Base-by-base conservation (phyloP, 306 rosid genomes). In the Comarum palustre region DNA sequence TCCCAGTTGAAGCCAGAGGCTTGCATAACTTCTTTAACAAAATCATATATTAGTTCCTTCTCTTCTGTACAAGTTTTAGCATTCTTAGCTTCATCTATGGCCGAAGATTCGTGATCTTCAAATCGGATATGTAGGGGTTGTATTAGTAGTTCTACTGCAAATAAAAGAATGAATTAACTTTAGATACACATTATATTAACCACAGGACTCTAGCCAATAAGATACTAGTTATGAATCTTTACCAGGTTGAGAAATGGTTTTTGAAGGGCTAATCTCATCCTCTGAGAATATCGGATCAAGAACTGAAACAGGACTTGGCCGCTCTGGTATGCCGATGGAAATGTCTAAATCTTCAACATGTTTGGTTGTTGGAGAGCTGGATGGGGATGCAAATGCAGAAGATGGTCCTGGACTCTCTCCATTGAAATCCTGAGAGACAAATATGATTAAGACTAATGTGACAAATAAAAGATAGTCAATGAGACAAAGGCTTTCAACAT, bases 251-350 rank as follows among this genome's bases (percentile, higher is more conserved):
- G 75, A 64, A 72, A 71, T 60, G 70, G 82, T 66, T 69, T 73
- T 75, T n/a, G 74, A 66, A 4, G 89, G 84, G 79, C 85, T 84
- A 69, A 68, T 75, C 45, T 87, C 91, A 54, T 92, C 96, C 72
- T 91, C 96, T 58, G 79, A 29, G 80, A 90, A 88, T 31, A 78
- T 75, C 4, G 78, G 82, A 74, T 90, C 96, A 31, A 95, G 96
- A 82, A 95, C 90, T 54, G 99, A 95, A 52, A 88, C 84, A 9
- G 99, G 97, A 84, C 99, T 95, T n/a, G 96, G 99, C 63, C 90
- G 79, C 54, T 79, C 96, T 25, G 85, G 86, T 48, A 73, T 68
- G 38, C 84, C 89, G 2, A 74, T 15, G 70, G 61, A 62, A 55
- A 76, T 81, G 52, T 84, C 96, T 68, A 50, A 68, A 64, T 80